phyloP scores from a whole-genome alignment of 768 basidiomycete genomes.

The Russula sp. region DNA sequence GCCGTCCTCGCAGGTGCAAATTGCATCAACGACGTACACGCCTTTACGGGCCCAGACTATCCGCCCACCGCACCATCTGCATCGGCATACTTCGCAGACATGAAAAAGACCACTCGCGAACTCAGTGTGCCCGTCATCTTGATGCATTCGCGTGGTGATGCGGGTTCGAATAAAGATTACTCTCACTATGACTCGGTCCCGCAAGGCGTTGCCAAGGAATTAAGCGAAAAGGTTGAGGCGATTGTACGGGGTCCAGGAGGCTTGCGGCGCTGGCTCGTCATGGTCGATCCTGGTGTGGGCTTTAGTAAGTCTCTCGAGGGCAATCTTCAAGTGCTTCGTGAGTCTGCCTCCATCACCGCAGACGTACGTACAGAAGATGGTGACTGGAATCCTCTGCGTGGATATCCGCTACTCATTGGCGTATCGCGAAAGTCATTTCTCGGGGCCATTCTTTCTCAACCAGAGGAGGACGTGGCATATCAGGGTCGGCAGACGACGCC shows the following conservation, averaged over 20 bases:
- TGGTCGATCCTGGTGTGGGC: slow-evolving; percentile 90
- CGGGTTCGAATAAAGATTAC: slow-evolving; percentile 70
- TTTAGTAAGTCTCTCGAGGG: slow-evolving; percentile 84
- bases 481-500: slow-evolving; percentile 55
- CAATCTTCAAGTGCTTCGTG: slow-evolving; percentile 66
- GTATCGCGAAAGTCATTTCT: slow-evolving; percentile 83
- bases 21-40: slow-evolving; percentile 91
- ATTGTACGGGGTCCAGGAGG: slow-evolving; percentile 69
- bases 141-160: slow-evolving; percentile 93
- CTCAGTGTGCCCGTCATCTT: slow-evolving; percentile 77
- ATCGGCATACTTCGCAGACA: slow-evolving; percentile 47
- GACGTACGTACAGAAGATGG: slow-evolving; percentile 33
- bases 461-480: slow-evolving; percentile 41
- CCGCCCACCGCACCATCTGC: slow-evolving; percentile 39
- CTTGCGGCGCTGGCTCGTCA: slow-evolving; percentile 80
- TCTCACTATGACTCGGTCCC: slow-evolving; percentile 49
- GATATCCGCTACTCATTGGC: slow-evolving; percentile 71
- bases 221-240: slow-evolving; percentile 61
- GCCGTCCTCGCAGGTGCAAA: slow-evolving; percentile 82
- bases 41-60: slow-evolving; percentile 63
- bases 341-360: slow-evolving; percentile 47
- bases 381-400: slow-evolving; percentile 49
- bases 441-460: slow-evolving; percentile 56
- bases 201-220: slow-evolving; percentile 65
- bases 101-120: slow-evolving; percentile 64